These are phyloP conservation scores for Colletotrichum musae DNA, from an alignment of 2,329 filamentous ascomycete species.

Conservation along the genomic window DNA sequence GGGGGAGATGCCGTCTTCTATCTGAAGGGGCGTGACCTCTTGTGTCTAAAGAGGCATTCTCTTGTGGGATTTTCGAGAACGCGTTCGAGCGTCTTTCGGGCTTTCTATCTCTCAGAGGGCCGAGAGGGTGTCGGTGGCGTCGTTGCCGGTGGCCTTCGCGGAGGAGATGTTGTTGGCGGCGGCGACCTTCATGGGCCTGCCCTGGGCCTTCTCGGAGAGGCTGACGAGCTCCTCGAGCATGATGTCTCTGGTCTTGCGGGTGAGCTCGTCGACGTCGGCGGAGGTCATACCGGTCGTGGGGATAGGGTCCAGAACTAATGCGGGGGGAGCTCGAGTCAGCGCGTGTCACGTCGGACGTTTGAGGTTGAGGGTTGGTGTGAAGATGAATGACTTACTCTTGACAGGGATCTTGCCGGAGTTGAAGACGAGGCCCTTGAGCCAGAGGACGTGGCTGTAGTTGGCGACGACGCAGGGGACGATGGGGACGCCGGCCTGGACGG, in stretches of 20 bases:
- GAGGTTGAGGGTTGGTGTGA: conserved; percentile 7
- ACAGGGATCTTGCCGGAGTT: conserved; percentile 79
- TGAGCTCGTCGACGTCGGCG: conserved; percentile 83
- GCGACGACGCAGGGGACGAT: conserved; percentile 88
- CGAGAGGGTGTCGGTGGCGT: conserved; percentile 36
- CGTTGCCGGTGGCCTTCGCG: conserved; percentile 38
- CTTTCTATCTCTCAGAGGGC: conserved; percentile 14
- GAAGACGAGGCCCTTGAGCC: conserved; percentile 75
- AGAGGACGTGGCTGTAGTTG: conserved; percentile 83
- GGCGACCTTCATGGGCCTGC: conserved; percentile 46
- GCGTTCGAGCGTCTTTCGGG: neutral
- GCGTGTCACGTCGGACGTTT: neutral
- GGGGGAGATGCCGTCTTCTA: conserved; percentile 4
- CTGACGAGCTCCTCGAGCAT: conserved; percentile 79
- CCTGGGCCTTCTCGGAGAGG: conserved; percentile 67
- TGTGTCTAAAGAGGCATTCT: neutral
- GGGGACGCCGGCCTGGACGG: conserved; percentile 92
- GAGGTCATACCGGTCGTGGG: conserved; percentile 79
- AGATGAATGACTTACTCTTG: conserved; percentile 70
- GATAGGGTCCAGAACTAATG: conserved; percentile 83
- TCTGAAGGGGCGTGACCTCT: neutral
- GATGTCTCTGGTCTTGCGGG: conserved; percentile 76
- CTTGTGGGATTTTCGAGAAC: neutral
- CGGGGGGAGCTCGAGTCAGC: neutral
- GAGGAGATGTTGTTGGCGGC: conserved; percentile 18